phyloP scores from a whole-genome alignment of 495 filamentous ascomycete genomes.

The Penicillium roqueforti region DNA sequence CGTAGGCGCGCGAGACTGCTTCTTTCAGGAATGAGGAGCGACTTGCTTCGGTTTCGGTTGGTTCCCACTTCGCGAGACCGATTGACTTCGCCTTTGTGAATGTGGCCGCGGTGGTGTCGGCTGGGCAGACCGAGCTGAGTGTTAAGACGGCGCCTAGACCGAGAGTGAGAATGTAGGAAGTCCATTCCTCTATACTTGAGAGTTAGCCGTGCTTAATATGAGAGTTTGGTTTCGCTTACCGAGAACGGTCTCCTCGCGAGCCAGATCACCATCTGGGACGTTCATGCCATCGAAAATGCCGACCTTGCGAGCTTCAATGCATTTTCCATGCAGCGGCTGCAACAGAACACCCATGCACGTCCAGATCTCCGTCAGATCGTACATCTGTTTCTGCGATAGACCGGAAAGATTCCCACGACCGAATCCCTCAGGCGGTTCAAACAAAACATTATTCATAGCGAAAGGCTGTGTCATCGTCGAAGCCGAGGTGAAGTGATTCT shows the following conservation, averaged over 20 bases:
- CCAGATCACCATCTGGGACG: slow-evolving; percentile 43
- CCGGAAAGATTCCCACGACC: slow-evolving; percentile 55
- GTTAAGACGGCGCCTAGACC: slow-evolving; percentile 54
- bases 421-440: slow-evolving; percentile 55
- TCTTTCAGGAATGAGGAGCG: slow-evolving; percentile 62
- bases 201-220: slow-evolving; percentile 26
- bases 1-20: slow-evolving; percentile 56
- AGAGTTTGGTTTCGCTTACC: slow-evolving; percentile 34
- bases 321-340: slow-evolving; percentile 54
- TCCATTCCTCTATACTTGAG: slow-evolving; percentile 56
- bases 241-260: slow-evolving; percentile 51
- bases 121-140: slow-evolving; percentile 45
- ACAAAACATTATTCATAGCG: slow-evolving; percentile 50
- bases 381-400: slow-evolving; percentile 53
- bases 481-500: slow-evolving; percentile 29
- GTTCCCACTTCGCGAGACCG: slow-evolving; percentile 56
- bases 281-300: slow-evolving; percentile 54
- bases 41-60: slow-evolving; percentile 39
- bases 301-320: slow-evolving; percentile 49
- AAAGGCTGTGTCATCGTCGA: slow-evolving; percentile 44
- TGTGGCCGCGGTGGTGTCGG: slow-evolving; percentile 39
- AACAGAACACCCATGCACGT: slow-evolving; percentile 56
- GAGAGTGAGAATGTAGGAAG: slow-evolving; percentile 55
- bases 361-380: slow-evolving; percentile 66
- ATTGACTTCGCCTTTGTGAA: slow-evolving; percentile 51